These are phyloP conservation scores for Penicillium sp. DNA, from an alignment of 2,329 filamentous ascomycete species.

Conservation along the genomic window DNA sequence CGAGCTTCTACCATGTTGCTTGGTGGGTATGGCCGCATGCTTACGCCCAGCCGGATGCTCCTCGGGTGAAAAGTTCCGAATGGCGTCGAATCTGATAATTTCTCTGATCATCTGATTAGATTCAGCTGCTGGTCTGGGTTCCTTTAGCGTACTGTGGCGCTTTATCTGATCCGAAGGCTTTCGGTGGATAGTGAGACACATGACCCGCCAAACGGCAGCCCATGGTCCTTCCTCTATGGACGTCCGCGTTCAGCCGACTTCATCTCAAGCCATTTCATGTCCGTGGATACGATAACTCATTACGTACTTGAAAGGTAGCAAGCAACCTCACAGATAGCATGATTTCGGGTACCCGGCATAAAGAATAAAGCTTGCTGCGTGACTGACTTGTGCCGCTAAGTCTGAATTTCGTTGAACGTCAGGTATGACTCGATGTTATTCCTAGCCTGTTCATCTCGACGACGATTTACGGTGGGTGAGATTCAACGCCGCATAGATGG, in stretches of 20 bases:
- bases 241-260: background rate
- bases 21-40: background rate
- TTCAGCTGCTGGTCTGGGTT: background rate
- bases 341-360: background rate
- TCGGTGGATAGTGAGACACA: background rate
- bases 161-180: constrained; percentile 3
- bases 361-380: background rate
- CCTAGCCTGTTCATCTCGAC: background rate
- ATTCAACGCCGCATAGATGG: background rate
- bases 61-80: background rate
- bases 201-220: background rate
- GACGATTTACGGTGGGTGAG: background rate
- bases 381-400: background rate
- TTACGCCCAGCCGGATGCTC: background rate
- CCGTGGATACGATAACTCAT: background rate
- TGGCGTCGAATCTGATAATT: background rate
- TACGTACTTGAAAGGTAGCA: background rate
- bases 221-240: background rate
- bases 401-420: background rate
- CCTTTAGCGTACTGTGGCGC: background rate
- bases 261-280: background rate
- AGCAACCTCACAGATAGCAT: background rate
- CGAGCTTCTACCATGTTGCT: background rate
- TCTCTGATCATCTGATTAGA: constrained; percentile 2
- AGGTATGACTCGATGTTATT: background rate